A percentile compares a stretch with the other conserved stretches of the same genome.
Evolutionary conservation across 768 basidiomycete genomes (phyloP).

Genomic region (Auriscalpium vulgare): DNA sequence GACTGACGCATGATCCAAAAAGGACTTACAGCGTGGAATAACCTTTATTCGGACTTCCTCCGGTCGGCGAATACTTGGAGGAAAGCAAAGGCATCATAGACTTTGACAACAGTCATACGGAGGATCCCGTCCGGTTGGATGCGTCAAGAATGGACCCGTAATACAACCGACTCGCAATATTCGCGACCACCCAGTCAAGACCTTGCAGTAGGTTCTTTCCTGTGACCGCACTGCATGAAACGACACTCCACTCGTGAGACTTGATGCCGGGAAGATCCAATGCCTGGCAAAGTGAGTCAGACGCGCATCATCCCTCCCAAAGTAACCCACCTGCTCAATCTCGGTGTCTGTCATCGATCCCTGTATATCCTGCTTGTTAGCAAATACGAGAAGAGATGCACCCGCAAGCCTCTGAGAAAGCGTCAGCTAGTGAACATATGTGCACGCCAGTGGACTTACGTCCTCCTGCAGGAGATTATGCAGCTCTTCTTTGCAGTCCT

Average conservation of each 20-base stretch:
- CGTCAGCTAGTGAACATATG: background rate
- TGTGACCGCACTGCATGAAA: slow-evolving; percentile 88
- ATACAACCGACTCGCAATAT: slow-evolving; percentile 83
- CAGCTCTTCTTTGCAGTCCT: slow-evolving; percentile 84
- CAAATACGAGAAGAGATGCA: slow-evolving; percentile 92
- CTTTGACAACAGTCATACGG: too few species aligned
- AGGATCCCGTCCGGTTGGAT: too few species aligned
- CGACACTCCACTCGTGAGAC: slow-evolving; percentile 86
- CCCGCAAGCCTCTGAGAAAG: slow-evolving; percentile 76
- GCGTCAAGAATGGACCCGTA: slow-evolving; percentile 43
- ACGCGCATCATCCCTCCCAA: background rate
- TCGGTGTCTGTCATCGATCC: slow-evolving; percentile 78
- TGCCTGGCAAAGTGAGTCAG: slow-evolving; percentile 37
- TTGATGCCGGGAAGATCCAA: slow-evolving; percentile 74
- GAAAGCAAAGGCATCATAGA: too few species aligned
- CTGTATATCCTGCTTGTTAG: slow-evolving; percentile 94
- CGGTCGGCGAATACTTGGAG: too few species aligned
- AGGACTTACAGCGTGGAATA: too few species aligned
- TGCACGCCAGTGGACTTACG: slow-evolving; percentile 34
- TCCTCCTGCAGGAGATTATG: slow-evolving; percentile 85
- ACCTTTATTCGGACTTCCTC: too few species aligned
- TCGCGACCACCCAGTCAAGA: slow-evolving; percentile 86
- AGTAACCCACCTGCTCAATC: slow-evolving; percentile 66
- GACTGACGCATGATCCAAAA: too few species aligned
- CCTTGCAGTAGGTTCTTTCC: slow-evolving; percentile 80